Evolutionary conservation across 306 rosid genomes (phyloP).

Genomic region (Dicorynia guianensis): DNA sequence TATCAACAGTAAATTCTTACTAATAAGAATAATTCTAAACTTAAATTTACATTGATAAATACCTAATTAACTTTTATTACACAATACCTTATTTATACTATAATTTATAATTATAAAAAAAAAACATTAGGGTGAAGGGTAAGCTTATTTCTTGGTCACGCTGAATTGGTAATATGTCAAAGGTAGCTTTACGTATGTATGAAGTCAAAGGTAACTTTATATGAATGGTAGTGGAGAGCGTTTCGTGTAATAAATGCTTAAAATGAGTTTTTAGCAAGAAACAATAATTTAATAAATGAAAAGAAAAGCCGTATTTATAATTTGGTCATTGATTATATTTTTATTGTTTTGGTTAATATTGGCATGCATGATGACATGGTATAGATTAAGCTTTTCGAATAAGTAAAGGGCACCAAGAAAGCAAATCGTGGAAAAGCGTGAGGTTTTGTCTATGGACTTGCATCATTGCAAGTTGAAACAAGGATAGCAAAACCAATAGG

Average conservation of each 20-base stretch:
- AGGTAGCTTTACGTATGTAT: neutral
- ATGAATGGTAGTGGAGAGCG: neutral
- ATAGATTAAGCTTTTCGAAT: constrained; percentile 3
- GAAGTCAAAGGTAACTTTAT: neutral
- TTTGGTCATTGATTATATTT: neutral
- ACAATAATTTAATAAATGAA: neutral
- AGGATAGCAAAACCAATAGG: neutral
- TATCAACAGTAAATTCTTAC: no score
- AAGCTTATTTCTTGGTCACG: constrained; percentile 11
- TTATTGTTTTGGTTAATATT: neutral
- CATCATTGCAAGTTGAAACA: neutral
- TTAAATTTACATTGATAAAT: no score
- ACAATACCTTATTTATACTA: no score
- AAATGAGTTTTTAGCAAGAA: neutral
- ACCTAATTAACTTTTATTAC: no score
- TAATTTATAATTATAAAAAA: no score
- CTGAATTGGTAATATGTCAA: neutral
- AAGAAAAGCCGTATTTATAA: neutral
- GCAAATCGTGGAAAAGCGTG: neutral
- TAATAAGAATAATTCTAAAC: no score
- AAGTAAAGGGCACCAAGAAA: constrained; percentile 7
- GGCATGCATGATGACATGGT: neutral
- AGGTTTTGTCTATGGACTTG: neutral
- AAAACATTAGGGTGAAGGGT: neutral
- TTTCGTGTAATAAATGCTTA: neutral